Conservation (phyloP, 345 rosid species). For the Cardamine chenopodiifolia region DNA sequence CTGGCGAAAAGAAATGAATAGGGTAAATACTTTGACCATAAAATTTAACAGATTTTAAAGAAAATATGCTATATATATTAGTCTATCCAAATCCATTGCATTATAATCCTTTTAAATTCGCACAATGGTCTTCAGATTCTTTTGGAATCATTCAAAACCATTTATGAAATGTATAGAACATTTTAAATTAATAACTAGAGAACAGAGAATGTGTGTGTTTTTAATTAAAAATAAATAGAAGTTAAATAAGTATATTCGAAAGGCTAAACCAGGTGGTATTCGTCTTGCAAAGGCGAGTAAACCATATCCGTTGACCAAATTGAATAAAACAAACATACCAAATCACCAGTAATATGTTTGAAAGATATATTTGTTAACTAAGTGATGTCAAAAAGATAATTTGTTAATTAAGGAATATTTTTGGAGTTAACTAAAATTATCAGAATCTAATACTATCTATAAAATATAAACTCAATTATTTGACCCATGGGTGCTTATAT, state of each 20-base stretch:
- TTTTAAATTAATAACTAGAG: not conserved
- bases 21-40: slow-evolving; percentile 10
- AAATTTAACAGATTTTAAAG: not conserved
- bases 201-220: not conserved
- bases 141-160: slow-evolving; percentile 8
- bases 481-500: slow-evolving; percentile 17
- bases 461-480: slow-evolving; percentile 13
- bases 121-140: not conserved
- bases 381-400: slow-evolving; percentile 5
- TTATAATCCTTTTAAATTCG: not conserved
- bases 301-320: slow-evolving; percentile 34
- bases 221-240: not conserved
- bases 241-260: not conserved
- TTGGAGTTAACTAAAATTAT: not conserved
- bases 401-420: not conserved
- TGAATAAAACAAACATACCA: slow-evolving; percentile 38
- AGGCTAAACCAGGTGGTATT: slow-evolving; percentile 22
- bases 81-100: not conserved
- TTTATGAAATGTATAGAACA: not conserved
- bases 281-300: slow-evolving; percentile 5
- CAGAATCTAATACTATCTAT: not conserved
- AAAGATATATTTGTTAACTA: slow-evolving; percentile 24
- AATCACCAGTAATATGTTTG: slow-evolving; percentile 20
- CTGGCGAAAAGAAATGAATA: not conserved
- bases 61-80: not conserved